These are phyloP conservation scores for Borovskyia barvae DNA, from an alignment of 208 protist species.

Conservation along the genomic window DNA sequence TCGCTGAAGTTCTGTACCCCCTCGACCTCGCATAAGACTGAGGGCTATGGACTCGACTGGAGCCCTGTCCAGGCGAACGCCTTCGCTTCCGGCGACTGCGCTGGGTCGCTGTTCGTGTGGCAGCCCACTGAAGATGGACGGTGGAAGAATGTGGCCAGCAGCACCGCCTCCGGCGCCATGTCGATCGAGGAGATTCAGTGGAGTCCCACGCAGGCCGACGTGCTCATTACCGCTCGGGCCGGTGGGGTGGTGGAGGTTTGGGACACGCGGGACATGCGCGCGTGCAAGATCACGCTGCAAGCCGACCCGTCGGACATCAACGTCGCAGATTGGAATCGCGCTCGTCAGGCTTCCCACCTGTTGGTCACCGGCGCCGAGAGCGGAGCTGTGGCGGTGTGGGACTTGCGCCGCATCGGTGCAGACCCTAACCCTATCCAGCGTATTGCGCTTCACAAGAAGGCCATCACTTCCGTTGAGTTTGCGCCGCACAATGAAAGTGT, in stretches of 20 bases:
- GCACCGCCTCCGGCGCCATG: slow-evolving; percentile 30
- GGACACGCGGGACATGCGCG: slow-evolving; percentile 90
- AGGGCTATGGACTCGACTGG: slow-evolving; percentile 98
- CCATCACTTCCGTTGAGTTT: slow-evolving; percentile 97
- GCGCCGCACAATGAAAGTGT: slow-evolving; percentile 95
- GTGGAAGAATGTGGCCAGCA: slow-evolving; percentile 71
- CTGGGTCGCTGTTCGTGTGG: slow-evolving; percentile 91
- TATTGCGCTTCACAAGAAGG: slow-evolving; percentile 92
- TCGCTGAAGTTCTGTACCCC: slow-evolving; percentile 77
- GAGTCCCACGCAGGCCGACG: slow-evolving; percentile 92
- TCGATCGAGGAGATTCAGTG: slow-evolving; percentile 98
- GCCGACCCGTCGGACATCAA: slow-evolving; percentile 95
- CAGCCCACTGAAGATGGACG: slow-evolving; percentile 69
- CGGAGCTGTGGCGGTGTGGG: slow-evolving; percentile 96
- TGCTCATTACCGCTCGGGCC: slow-evolving; percentile 80
- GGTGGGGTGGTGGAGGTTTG: slow-evolving; percentile 88
- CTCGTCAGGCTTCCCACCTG: slow-evolving; percentile 88
- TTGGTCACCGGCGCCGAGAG: slow-evolving; percentile 97
- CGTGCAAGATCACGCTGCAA: slow-evolving; percentile 68
- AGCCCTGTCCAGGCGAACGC: slow-evolving; percentile 65
- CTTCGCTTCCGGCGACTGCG: slow-evolving; percentile 93
- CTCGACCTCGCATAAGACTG: slow-evolving; percentile 81
- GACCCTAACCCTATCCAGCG: slow-evolving; percentile 64
- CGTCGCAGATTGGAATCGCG: slow-evolving; percentile 96
- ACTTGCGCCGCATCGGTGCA: slow-evolving; percentile 93